Evolutionary conservation across 495 filamentous ascomycete genomes (phyloP).

Genomic region (Letharia columbiana): DNA sequence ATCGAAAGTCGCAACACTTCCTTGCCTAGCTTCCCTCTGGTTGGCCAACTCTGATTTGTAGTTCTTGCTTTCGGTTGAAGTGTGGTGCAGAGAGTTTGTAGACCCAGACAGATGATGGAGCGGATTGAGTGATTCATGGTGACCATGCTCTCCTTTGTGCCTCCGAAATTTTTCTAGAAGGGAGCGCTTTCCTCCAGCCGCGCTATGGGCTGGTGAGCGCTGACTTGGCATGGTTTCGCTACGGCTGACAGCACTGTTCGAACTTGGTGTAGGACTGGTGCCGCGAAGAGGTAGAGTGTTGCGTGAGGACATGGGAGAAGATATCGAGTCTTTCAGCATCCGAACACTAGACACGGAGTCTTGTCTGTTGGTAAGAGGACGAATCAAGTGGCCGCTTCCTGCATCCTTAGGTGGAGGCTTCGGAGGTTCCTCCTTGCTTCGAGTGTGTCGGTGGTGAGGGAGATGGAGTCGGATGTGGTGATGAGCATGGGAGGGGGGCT

Average conservation of each 20-base stretch:
- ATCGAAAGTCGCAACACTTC: slow-evolving; percentile 32
- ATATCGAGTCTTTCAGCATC: slow-evolving; percentile 39
- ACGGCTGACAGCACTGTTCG: slow-evolving; percentile 46
- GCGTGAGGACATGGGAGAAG: slow-evolving; percentile 40
- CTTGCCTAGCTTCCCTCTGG: slow-evolving; percentile 37
- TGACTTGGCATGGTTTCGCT: slow-evolving; percentile 43
- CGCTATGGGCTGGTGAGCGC: slow-evolving; percentile 46
- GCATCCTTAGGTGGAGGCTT: slow-evolving; percentile 41
- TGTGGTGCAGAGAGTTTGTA: slow-evolving; percentile 41
- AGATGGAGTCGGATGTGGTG: slow-evolving; percentile 54
- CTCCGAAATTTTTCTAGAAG: slow-evolving; percentile 58
- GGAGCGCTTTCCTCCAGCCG: slow-evolving; percentile 49
- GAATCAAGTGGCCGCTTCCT: slow-evolving; percentile 37
- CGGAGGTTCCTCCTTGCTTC: slow-evolving; percentile 63
- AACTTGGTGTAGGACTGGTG: slow-evolving; percentile 68
- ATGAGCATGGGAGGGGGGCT: slow-evolving; percentile 38
- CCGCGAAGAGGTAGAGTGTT: slow-evolving; percentile 47
- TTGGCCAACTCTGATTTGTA: slow-evolving; percentile 42
- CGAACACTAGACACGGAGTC: slow-evolving; percentile 51
- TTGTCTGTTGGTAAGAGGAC: slow-evolving; percentile 60
- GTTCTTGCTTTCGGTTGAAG: slow-evolving; percentile 35
- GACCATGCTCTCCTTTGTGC: slow-evolving; percentile 42
- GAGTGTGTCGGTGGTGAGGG: slow-evolving; percentile 62
- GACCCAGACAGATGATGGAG: slow-evolving; percentile 50
- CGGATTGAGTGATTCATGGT: slow-evolving; percentile 29